Conservation (phyloP, 2,329 filamentous ascomycete species). For the Macrophomina phaseolina region DNA sequence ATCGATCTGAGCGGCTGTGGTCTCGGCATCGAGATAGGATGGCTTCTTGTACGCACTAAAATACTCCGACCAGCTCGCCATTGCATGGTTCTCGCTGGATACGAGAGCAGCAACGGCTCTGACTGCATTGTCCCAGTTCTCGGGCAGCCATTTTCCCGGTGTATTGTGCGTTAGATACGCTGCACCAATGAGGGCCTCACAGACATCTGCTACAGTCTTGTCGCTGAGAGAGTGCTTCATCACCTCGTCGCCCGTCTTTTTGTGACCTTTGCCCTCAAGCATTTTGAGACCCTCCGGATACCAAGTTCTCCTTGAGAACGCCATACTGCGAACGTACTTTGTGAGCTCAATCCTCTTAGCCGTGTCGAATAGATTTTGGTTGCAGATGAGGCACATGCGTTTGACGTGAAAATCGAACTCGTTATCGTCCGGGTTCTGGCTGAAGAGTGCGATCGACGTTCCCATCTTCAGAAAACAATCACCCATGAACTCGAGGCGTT, state of each 20-base stretch:
- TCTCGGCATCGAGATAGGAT: constrained; percentile 67
- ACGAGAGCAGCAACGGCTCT: constrained; percentile 74
- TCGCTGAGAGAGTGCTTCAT: constrained; percentile 74
- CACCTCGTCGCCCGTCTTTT: constrained; percentile 50
- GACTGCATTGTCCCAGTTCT: constrained; percentile 65
- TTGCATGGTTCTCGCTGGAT: constrained; percentile 70
- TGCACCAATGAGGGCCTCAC: constrained; percentile 91
- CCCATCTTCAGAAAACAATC: constrained; percentile 96
- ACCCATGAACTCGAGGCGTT: constrained; percentile 89
- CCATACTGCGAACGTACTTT: constrained; percentile 80
- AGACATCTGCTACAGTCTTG: constrained; percentile 93
- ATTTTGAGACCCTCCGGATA: constrained; percentile 82
- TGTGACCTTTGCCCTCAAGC: constrained; percentile 71
- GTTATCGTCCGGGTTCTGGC: constrained; percentile 74
- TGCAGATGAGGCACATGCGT: constrained; percentile 90
- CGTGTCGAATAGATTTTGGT: constrained; percentile 82
- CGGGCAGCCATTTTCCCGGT: constrained; percentile 46
- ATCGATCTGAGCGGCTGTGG: constrained; percentile 71
- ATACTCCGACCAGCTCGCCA: constrained; percentile 76
- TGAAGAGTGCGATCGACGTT: constrained; percentile 86
- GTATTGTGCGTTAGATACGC: constrained; percentile 66
- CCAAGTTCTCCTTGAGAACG: constrained; percentile 79
- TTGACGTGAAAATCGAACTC: constrained; percentile 90
- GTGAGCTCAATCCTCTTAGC: constrained; percentile 71
- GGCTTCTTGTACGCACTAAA: constrained; percentile 71